Evolutionary conservation across 2,329 filamentous ascomycete genomes (phyloP).

Genomic region (Phialophora expanda): DNA sequence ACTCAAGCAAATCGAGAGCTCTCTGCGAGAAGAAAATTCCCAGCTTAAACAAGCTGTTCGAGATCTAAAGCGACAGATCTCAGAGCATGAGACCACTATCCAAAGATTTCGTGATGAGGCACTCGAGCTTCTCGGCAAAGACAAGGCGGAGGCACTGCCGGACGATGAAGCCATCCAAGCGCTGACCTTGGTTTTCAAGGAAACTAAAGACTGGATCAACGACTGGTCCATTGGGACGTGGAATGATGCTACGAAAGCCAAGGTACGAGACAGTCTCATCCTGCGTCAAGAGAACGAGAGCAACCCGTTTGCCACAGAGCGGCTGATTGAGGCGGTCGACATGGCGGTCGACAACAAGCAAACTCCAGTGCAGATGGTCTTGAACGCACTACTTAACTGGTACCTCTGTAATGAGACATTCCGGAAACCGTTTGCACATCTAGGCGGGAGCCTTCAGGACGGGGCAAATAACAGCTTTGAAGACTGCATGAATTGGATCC

Average conservation of each 20-base stretch:
- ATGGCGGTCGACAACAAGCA: not conserved
- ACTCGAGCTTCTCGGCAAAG: not conserved
- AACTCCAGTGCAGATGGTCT: not conserved
- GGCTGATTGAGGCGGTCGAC: not conserved
- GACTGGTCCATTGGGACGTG: not conserved
- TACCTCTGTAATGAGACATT: not conserved
- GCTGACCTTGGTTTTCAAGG: not conserved
- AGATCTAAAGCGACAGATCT: not conserved
- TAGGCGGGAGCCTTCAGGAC: not conserved
- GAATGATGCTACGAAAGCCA: not conserved
- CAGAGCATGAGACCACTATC: not conserved
- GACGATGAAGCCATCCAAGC: not conserved
- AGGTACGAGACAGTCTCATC: not conserved
- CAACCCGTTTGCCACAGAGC: not conserved
- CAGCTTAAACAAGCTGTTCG: not conserved
- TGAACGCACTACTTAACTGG: not conserved
- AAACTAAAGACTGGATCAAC: not conserved
- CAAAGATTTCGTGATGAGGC: not conserved
- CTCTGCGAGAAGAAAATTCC: not conserved
- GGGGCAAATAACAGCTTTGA: not conserved
- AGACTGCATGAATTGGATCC: constrained; percentile 4
- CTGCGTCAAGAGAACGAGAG: not conserved
- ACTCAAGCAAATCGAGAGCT: not conserved
- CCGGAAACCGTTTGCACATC: not conserved
- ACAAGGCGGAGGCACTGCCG: not conserved